Evolutionary conservation across 192 early-diverging fungal species (phyloP), one percentile per base, ranked within the genome.

Genomic region (Entophlyctis helioformis): DNA sequence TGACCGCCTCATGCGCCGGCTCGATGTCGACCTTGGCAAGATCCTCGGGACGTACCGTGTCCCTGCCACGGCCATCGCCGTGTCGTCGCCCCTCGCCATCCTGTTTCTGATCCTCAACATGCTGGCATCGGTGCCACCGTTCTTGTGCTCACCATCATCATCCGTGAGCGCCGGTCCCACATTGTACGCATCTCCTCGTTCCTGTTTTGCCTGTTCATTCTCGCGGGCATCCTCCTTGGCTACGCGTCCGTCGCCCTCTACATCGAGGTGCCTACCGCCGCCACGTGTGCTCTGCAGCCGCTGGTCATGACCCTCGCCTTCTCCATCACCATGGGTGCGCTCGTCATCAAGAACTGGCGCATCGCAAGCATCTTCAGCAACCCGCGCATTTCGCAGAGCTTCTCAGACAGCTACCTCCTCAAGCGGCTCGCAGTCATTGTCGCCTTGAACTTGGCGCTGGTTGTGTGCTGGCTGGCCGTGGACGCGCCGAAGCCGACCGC

Each of bases 271-370:
- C 53, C 53, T 3, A 3, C 45, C 3, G 13, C 26, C 5, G 21
- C 5, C 7, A 48, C 34, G 13, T 55, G 53, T 35, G 22, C 50
- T 6, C 29, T 55, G 10, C 46, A 55, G 36, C 46, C 53, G 10
- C 50, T 45, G 53, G 13, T 52, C 16, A 0, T 52, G 7, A 16
- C n/a, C 15, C 11, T 52, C 13, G 16, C 50, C 7, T 52, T 32
- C 28, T 26, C 27, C 20, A 11, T 52, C 40, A 44, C 39, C 27
- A 24, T 44, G 12, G 15, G 20, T 12, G 23, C 24, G 13, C 1
- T 44, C 22, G 12, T 44, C 43, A 29, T 23, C 20, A 21, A 41
- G 20, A 41, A 41, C 2, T 41, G 39, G 39, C 39, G 39, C 12
- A 21, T 41, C 21, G 13, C 20, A 11, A 13, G 43, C 13, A 44